phyloP scores from a whole-genome alignment of 176 grass and related monocot genomes.

The Rhynchospora breviuscula region DNA sequence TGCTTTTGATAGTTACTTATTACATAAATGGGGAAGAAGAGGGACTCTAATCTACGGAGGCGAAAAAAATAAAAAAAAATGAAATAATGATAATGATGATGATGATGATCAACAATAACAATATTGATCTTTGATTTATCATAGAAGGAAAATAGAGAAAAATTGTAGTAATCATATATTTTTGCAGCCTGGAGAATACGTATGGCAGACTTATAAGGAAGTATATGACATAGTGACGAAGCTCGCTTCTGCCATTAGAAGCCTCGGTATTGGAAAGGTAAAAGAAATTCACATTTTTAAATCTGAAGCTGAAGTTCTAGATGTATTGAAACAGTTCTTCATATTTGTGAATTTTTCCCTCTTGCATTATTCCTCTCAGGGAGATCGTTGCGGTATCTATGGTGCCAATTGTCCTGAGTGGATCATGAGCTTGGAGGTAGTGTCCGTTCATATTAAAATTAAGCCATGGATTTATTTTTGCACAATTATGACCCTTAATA shows the following conservation, averaged over 20 bases:
- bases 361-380: slow-evolving; percentile 36
- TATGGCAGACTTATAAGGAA: slow-evolving; percentile 67
- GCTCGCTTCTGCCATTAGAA: slow-evolving; percentile 63
- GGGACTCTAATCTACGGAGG: not conserved
- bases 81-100: too few species aligned
- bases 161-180: not conserved
- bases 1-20: not conserved
- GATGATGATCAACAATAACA: not conserved
- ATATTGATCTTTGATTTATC: not conserved
- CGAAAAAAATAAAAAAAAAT: too few species aligned
- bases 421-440: slow-evolving; percentile 83
- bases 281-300: slow-evolving; percentile 5
- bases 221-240: slow-evolving; percentile 52
- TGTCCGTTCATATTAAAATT: not conserved
- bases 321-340: not conserved
- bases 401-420: slow-evolving; percentile 80
- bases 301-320: not conserved
- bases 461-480: not conserved
- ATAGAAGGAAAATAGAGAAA: not conserved
- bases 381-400: slow-evolving; percentile 70
- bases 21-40: not conserved
- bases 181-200: slow-evolving; percentile 62
- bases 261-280: slow-evolving; percentile 55
- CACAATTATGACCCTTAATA: not conserved
- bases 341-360: slow-evolving; percentile 15